Percentiles rank a stretch among this genome's conserved stretches.
These are phyloP conservation scores for Mucor irregularis DNA, from an alignment of 371 early-diverging fungal genomes.

Conservation along the genomic window DNA sequence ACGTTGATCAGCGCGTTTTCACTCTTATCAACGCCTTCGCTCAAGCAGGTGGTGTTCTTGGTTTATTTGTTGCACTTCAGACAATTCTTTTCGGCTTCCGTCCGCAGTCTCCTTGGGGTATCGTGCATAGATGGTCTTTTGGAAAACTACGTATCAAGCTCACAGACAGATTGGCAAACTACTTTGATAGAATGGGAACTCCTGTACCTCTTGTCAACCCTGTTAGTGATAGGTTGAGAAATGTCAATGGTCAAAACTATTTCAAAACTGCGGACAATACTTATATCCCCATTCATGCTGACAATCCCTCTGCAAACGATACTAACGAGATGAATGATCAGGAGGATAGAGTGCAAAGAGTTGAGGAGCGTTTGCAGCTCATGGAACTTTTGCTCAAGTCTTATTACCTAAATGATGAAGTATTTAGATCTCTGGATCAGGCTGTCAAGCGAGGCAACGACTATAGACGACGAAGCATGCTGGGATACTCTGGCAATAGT, in stretches of 20 bases:
- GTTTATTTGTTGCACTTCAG: slow-evolving; percentile 33
- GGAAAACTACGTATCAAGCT: slow-evolving; percentile 24
- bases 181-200: slow-evolving; percentile 21
- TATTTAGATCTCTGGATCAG: slow-evolving; percentile 28
- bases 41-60: slow-evolving; percentile 35
- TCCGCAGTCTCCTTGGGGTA: slow-evolving; percentile 42
- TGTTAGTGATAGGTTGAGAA: slow-evolving; percentile 21
- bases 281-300: not conserved
- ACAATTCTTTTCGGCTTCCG: slow-evolving; percentile 38
- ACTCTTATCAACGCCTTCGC: slow-evolving; percentile 29
- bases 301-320: not conserved
- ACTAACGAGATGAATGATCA: slow-evolving; percentile 14
- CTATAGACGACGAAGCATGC: not conserved
- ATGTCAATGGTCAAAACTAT: not conserved
- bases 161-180: slow-evolving; percentile 16
- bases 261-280: not conserved
- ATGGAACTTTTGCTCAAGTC: slow-evolving; percentile 37
- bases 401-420: slow-evolving; percentile 39
- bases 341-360: slow-evolving; percentile 12
- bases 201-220: slow-evolving; percentile 38
- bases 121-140: slow-evolving; percentile 40
- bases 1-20: slow-evolving; percentile 26
- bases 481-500: not conserved
- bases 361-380: slow-evolving; percentile 40
- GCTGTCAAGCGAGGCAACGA: slow-evolving; percentile 15